These are phyloP conservation scores for Saccharum officinarum DNA, from an alignment of 176 grass and related monocot species.

Conservation along the genomic window DNA sequence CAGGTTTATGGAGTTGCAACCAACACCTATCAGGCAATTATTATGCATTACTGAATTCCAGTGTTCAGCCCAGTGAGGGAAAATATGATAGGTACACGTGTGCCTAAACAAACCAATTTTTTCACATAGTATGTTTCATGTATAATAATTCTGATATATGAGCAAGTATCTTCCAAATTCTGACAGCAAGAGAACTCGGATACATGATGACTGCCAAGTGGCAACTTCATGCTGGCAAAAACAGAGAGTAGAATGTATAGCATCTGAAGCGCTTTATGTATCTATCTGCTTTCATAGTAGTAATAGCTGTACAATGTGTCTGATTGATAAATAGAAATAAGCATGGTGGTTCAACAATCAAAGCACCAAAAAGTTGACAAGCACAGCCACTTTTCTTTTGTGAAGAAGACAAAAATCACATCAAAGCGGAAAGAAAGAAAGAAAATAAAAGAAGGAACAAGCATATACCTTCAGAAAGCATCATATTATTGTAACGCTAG, in stretches of 20 bases:
- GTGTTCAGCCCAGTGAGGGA: not conserved
- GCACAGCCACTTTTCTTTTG: conserved; percentile 39
- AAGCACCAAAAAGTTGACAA: conserved; percentile 48
- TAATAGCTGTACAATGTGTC: conserved; percentile 2
- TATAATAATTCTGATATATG: not conserved
- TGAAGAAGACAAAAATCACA: conserved; percentile 27
- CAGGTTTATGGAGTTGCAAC: not conserved
- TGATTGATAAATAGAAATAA: conserved; percentile 25
- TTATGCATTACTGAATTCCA: conserved; percentile 4
- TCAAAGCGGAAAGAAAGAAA: not conserved
- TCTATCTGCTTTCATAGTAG: not conserved
- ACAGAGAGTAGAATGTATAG: not conserved
- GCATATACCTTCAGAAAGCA: conserved; percentile 21
- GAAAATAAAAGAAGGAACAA: conserved; percentile 26
- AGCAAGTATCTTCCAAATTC: not conserved
- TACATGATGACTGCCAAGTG: not conserved
- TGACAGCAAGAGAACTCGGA: not conserved
- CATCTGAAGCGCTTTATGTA: not conserved
- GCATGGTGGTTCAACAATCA: conserved; percentile 12
- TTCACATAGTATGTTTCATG: not conserved
- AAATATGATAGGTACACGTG: not conserved
- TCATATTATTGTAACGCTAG: not conserved
- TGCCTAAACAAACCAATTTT: not conserved
- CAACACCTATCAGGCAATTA: not conserved
- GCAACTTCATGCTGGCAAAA: not conserved